Evolutionary conservation across 2,329 filamentous ascomycete species (phyloP), one percentile per base, ranked within the genome.

Genomic region (Ophiostoma sp.): DNA sequence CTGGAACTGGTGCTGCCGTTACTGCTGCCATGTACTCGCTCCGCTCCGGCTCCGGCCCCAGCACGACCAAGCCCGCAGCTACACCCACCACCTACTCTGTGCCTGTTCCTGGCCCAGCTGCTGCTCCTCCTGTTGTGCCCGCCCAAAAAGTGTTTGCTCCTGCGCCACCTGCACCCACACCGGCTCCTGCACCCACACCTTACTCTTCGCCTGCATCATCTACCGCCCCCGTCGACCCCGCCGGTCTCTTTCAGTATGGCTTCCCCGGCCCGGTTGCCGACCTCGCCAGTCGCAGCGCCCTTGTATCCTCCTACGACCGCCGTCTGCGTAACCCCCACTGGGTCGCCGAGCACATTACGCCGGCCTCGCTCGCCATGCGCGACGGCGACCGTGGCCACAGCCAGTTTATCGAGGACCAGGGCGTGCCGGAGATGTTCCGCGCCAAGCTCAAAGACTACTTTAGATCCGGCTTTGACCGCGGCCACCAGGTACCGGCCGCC

Each of bases 301-400:
- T 98, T 69, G 86, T 94, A 74, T 96, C 94, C 41, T 89, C 91
- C 76, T 99, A 90, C 85, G 94, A 99, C 81, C 92, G 95, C 36
- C 90, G 92, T 72, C 90, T 89, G 62, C 89, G 94, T 77, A 99
- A 99, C 81, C 95, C 95, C 39, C 86, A 91, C 79, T 99, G 94
- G 94, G 95, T 94, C 10, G 89, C 90, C 73, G 95, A 99, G 83
- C 95, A 99, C 83, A 97, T 99, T 80, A 99, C 95, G 0, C 89
- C 93, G 1, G 87, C 88, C 48, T 98, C 94, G 0, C 86, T 99
- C 17, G 85, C 90, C 3, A 79, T 84, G 68, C 88, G 88, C 73
- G 88, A 90, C 72, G 95, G 87, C 75, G 94, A 98, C 81, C 89
- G 95, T 77, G 91, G 92, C 79, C 84, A 94, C 84, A 93, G 89